These are phyloP conservation scores for Lophiotrema nucula DNA, from an alignment of 495 filamentous ascomycete species.

Conservation along the genomic window DNA sequence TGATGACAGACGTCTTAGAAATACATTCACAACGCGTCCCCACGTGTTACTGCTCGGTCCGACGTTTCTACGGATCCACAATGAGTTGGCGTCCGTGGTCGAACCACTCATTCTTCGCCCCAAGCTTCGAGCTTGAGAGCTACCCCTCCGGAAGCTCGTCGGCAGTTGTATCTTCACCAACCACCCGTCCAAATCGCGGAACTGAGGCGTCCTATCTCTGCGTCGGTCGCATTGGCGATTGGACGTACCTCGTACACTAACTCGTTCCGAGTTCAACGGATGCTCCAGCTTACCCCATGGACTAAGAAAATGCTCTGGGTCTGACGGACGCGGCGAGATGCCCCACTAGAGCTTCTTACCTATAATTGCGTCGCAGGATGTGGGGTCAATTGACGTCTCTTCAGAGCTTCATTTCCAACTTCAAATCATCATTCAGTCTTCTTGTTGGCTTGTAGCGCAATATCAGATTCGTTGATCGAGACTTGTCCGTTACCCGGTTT, in stretches of 20 bases:
- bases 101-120: too few relatives aligned
- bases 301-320: too few relatives aligned
- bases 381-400: constrained; percentile 28
- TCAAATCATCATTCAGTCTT: neutral
- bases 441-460: neutral
- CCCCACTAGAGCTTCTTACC: neutral
- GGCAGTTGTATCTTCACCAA: constrained; percentile 13
- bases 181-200: constrained; percentile 12
- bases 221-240: constrained; percentile 19
- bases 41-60: constrained; percentile 12
- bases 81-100: too few relatives aligned
- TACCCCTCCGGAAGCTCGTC: constrained; percentile 21
- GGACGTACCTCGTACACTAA: neutral
- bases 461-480: neutral
- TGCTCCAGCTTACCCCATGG: too few relatives aligned
- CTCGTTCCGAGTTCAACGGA: too few relatives aligned
- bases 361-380: constrained; percentile 4
- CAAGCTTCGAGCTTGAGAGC: too few relatives aligned
- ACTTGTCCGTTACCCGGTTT: neutral
- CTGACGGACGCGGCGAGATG: too few relatives aligned
- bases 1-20: constrained; percentile 22
- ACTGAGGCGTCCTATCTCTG: constrained; percentile 1
- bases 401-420: neutral
- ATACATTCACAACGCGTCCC: constrained; percentile 16
- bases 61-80: neutral